phyloP scores from a whole-genome alignment of 2,329 filamentous ascomycete genomes.

The Cercospora sojina region DNA sequence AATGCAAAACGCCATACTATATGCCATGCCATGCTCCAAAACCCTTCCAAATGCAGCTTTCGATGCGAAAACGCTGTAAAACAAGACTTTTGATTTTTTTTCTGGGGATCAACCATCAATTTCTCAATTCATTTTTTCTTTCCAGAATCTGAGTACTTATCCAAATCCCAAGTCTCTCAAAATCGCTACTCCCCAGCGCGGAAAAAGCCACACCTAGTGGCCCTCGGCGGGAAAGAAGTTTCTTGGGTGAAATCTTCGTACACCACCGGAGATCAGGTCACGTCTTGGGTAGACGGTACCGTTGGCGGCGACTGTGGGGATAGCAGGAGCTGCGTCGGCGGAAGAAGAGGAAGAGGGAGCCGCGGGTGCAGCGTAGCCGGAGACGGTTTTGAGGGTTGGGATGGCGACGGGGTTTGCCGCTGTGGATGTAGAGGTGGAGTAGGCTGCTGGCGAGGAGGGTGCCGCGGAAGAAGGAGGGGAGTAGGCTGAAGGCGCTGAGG shows the following conservation, averaged over 20 bases:
- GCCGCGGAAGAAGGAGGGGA: conserved; percentile 5
- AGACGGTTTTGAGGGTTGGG: conserved; percentile 3
- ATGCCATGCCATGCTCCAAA: neutral
- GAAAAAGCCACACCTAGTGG: conserved; percentile 5
- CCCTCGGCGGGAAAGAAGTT: conserved; percentile 3
- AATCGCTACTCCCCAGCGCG: neutral
- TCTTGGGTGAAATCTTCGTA: neutral
- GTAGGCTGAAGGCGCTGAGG: conserved; percentile 8
- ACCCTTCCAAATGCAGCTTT: neutral
- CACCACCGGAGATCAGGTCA: neutral
- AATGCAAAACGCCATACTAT: neutral
- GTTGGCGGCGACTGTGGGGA: conserved; percentile 13
- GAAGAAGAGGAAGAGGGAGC: neutral
- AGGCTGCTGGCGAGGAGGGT: conserved; percentile 11
- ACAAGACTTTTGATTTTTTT: neutral
- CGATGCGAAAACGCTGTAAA: neutral
- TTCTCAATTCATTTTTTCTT: too few relatives aligned
- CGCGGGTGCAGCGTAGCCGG: neutral
- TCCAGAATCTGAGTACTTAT: neutral
- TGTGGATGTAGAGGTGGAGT: conserved; percentile 10
- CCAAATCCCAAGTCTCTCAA: neutral
- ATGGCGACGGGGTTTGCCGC: neutral
- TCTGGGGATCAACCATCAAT: neutral
- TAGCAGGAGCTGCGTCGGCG: neutral
- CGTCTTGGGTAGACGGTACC: conserved; percentile 9